Percentiles rank a stretch among this genome's conserved stretches.
phyloP scores from a whole-genome alignment of 1,139 yeast species.

The Hyphopichia wangnamkhiaoensis region DNA sequence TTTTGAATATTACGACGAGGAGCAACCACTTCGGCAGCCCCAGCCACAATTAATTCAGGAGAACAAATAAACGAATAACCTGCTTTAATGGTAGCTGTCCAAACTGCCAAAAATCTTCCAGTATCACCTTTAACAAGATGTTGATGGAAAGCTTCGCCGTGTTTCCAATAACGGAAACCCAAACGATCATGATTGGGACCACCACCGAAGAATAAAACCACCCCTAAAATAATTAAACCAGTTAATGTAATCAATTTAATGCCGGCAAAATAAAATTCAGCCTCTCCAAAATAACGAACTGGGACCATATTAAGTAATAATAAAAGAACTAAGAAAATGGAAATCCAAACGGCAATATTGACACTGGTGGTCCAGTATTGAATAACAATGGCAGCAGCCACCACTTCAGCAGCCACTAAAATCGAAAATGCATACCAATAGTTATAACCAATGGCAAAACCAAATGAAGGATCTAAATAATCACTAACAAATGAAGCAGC shows the following conservation, averaged over 20 bases:
- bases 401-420: conserved; percentile 50
- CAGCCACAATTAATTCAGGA: conserved; percentile 41
- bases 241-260: conserved; percentile 44
- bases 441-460: conserved; percentile 51
- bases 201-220: conserved; percentile 49
- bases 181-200: conserved; percentile 61
- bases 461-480: conserved; percentile 37
- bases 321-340: conserved; percentile 44
- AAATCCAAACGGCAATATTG: conserved; percentile 55
- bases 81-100: conserved; percentile 42
- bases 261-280: conserved; percentile 67
- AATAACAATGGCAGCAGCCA: conserved; percentile 54
- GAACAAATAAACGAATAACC: conserved; percentile 44
- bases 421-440: conserved; percentile 53
- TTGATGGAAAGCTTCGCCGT: conserved; percentile 54
- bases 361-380: conserved; percentile 57
- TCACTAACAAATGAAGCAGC: conserved; percentile 40
- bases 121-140: conserved; percentile 53
- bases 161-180: conserved; percentile 65
- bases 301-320: conserved; percentile 43
- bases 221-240: conserved; percentile 44
- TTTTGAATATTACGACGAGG: conserved; percentile 50
- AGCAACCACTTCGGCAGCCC: conserved; percentile 44
- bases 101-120: conserved; percentile 50
- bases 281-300: conserved; percentile 60